Base-by-base conservation (phyloP, 2,329 filamentous ascomycete genomes). In the Paecilomyces dactylethromorphus region DNA sequence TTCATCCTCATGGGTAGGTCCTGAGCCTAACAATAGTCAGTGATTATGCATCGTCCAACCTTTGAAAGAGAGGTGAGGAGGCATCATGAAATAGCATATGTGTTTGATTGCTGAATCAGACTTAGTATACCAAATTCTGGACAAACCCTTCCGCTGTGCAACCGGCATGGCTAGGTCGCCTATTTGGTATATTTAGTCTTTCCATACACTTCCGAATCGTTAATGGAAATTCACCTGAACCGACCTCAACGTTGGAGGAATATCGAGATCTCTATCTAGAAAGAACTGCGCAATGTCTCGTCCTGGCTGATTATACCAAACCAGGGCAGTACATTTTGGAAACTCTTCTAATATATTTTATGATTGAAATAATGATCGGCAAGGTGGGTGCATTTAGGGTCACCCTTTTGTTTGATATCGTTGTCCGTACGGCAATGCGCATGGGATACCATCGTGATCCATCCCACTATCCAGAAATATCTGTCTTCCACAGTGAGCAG, bases 361-460 rank as follows among this genome's bases (percentile, higher is more conserved):
- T 55, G 3, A 55, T 54, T 15, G 59, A 60, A 56, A 56, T 56
- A 45, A 24, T 52, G 3, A 29, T 50, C 22, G 15, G 39, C 75
- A 72, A 71, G 21, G 60, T 50, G 60, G 57, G 56, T 52, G 54
- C 66, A 64, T 55, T 56, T 51, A 57, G 57, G 7, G 18, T 50
- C 31, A 69, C 67, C 64, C 54, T 72, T 35, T 59, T 71, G 21
- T 57, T 71, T 15, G 61, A 67, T 8, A 66, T 68, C 35, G 59
- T 67, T 54, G 56, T 72, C 33, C 65, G 67, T 39, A 59, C 72
- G 54, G 66, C 69, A 8, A 57, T 69, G 55, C 70, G 72, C 8
- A 76, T 76, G 74, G 76, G 76, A 5, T 76, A 76, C 58, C 76
- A 78, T 56, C 70, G 75, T 29, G 76, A 78, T 15, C 70, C 73